Evolutionary conservation across 2,329 filamentous ascomycete genomes (phyloP), one percentile per base, ranked within the genome.

Genomic region (Apiospora phragmitis): DNA sequence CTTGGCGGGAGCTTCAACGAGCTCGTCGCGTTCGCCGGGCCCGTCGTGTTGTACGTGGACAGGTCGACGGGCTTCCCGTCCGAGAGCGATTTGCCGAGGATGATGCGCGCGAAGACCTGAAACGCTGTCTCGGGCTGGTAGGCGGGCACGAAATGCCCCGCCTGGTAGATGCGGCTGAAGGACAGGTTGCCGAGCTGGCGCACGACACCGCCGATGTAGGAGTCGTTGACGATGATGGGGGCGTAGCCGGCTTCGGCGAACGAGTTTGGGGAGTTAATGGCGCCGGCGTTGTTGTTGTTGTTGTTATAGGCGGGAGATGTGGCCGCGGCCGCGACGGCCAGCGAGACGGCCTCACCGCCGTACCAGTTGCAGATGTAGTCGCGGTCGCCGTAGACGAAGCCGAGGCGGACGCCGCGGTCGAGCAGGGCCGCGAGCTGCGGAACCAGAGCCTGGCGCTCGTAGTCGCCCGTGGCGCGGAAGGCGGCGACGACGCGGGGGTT

Each of bases 391-490:
- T 77, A 78, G 24, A 79, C 67, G 7, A 96, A 82, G 11, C 70
- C 77, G 0, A 80, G 73, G 0, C 74, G 76, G 35, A 77, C 24
- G 69, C 71, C 72, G n/a, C 69, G 70, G 3, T 59, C 59, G 16
- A 78, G 65, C 2, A 80, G 73, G 65, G 72, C 72, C 1, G 72
- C 73, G 43, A 80, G 69, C 24, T 75, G 76, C 11, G 72, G 72
- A 21, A 78, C 65, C 11, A 75, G 78, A 45, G 76, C 76, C 68
- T 78, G 76, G 12, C 78, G 77, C n/a, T 69, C 71, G 74, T 79
- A 91, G 73, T 85, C 85, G 45, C 94, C 84, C 29, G 84, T 79
- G 70, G 86, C 76, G 81, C 87, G 92, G 73, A 94, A 88, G 14
- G 84, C 80, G 5, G 74, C 73, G 47, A 78, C 83, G 16, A 91